Percentiles rank a stretch among this genome's conserved stretches.
phyloP scores from a whole-genome alignment of 2,329 filamentous ascomycete genomes.

The Colletotrichum sp. region DNA sequence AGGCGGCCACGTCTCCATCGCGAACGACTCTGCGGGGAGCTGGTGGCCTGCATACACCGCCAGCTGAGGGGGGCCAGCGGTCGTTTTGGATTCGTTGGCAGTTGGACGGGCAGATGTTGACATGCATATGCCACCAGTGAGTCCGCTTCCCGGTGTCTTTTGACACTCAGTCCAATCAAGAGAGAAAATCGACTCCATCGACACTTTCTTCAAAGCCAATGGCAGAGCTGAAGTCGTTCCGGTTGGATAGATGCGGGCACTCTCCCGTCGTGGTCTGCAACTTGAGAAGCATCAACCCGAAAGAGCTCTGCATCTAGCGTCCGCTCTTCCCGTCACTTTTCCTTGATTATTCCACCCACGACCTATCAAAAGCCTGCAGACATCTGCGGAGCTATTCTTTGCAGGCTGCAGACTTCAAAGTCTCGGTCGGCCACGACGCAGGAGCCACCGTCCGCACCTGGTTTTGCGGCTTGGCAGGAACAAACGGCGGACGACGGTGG shows the following conservation, averaged over 20 bases:
- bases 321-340: not conserved
- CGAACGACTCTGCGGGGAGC: not conserved
- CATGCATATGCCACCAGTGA: not conserved
- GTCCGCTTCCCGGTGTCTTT: not conserved
- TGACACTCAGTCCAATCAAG: not conserved
- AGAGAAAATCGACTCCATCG: not conserved
- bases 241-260: accelerated
- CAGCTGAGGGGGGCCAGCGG: not conserved
- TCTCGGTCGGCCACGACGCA: not conserved
- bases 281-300: not conserved
- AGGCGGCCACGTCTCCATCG: not conserved
- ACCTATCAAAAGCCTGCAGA: not conserved
- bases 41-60: not conserved
- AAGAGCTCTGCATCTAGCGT: not conserved
- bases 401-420: not conserved
- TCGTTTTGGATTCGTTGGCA: not conserved
- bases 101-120: not conserved
- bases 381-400: not conserved
- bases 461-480: not conserved
- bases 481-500: not conserved
- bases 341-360: not conserved
- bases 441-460: not conserved
- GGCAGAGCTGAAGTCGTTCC: not conserved
- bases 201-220: not conserved
- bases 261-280: not conserved